phyloP scores from a whole-genome alignment of 768 basidiomycete genomes.

The Agaricus blazei region DNA sequence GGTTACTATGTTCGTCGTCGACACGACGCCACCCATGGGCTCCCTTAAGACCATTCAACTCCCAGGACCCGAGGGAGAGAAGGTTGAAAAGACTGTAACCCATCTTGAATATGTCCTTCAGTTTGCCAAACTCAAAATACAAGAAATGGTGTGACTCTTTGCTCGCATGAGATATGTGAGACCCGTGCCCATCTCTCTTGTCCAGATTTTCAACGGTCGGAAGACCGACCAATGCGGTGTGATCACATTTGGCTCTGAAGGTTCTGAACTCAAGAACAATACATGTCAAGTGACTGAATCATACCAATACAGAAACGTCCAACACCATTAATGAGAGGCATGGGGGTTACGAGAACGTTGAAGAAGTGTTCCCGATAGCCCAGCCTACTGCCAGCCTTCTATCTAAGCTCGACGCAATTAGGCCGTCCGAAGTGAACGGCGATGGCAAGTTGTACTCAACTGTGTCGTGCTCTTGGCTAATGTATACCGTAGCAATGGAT shows the following conservation, averaged over 20 bases:
- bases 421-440: constrained; percentile 50
- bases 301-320: constrained; percentile 43
- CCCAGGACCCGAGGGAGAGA: constrained; percentile 45
- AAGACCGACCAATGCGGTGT: constrained; percentile 96
- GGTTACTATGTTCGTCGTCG: constrained; percentile 85
- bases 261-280: constrained; percentile 25
- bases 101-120: constrained; percentile 81
- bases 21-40: constrained; percentile 85
- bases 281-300: constrained; percentile 2
- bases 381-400: constrained; percentile 65
- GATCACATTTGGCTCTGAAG: constrained; percentile 79
- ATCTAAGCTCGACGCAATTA: constrained; percentile 55
- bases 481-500: constrained; percentile 59
- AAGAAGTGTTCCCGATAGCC: constrained; percentile 63
- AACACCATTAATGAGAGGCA: constrained; percentile 57
- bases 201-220: constrained; percentile 81
- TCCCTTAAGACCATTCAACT: constrained; percentile 52
- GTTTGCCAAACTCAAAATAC: constrained; percentile 85
- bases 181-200: constrained; percentile 2
- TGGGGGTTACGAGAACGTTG: constrained; percentile 71
- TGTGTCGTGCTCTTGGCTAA: background rate
- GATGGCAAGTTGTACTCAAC: constrained; percentile 49
- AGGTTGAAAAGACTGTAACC: constrained; percentile 52
- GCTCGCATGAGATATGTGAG: background rate
- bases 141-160: constrained; percentile 67